Evolutionary conservation across 2,329 filamentous ascomycete species (phyloP), one percentile per base, ranked within the genome.

Genomic region (Venturia carpophila): DNA sequence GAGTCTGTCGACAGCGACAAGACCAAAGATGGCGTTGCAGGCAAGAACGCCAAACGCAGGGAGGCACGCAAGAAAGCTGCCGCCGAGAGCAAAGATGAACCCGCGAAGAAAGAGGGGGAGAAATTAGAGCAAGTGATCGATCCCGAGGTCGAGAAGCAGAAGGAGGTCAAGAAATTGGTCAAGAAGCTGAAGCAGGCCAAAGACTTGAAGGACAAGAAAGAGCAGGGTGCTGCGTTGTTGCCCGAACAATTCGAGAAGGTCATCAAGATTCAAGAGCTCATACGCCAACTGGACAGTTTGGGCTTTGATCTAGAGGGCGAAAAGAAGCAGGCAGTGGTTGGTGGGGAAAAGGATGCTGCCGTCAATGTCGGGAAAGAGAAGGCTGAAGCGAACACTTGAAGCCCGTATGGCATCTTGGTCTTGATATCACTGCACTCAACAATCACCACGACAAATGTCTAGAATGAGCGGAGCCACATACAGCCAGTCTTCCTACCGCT

Each of bases 211-310:
- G 88, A 87, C 71, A 97, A 96, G 82, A 96, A 96, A 76, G 90
- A 96, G 30, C 87, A 86, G 65, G 94, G 94, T 24, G 89, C 91
- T 73, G 82, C 85, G 5, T 78, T 99, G 67, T 81, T 97, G 34
- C 93, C 92, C 0, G 94, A 99, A 78, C 94, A 99, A 78, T 88
- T 97, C 68, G 92, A 93, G 70, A 99, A 99, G 79, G 91, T 99
- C 65, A 95, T 96, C 75, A 96, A 94, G 77, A 96, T 99, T 74
- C 91, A 91, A 68, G 94, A 99, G 79, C 83, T 99, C 62, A 87
- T 97, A 66, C 85, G 92, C 15, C 92, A 97, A 74, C 79, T 99
- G 65, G 90, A 95, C 71, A 83, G 84, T 2, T 80, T 99, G 37
- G 93, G 93, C 0, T 91, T 97, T 68, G 89, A 95, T 74, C 78